These are phyloP conservation scores for Microcos paniculata DNA, from an alignment of 345 rosid genomes.

Conservation along the genomic window DNA sequence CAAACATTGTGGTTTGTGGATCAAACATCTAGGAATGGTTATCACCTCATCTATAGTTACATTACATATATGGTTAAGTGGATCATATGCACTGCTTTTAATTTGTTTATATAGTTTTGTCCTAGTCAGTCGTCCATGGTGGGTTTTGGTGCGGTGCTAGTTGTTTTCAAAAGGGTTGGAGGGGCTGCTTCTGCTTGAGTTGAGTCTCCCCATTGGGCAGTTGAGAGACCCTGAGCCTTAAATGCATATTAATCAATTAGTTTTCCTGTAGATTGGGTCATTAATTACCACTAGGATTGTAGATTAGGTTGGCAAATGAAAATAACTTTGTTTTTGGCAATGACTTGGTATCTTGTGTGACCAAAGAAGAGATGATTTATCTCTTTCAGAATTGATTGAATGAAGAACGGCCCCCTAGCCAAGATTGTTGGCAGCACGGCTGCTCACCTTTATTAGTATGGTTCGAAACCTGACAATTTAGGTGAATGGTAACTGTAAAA, in stretches of 20 bases:
- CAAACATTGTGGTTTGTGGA: background rate
- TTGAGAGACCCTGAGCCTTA: background rate
- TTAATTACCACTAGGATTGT: no score
- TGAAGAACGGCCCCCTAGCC: no score
- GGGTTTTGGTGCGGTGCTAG: background rate
- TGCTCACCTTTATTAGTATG: no score
- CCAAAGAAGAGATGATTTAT: background rate
- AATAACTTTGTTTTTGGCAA: background rate
- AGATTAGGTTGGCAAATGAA: background rate
- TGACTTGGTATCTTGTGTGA: background rate
- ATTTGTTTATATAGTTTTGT: background rate
- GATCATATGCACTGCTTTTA: background rate
- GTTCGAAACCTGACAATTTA: no score
- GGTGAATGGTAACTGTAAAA: no score
- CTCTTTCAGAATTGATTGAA: background rate
- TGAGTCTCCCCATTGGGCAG: background rate
- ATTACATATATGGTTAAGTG: background rate
- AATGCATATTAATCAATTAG: background rate
- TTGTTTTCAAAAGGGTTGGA: constrained; percentile 1
- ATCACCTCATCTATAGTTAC: background rate
- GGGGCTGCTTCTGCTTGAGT: no score
- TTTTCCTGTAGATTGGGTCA: background rate
- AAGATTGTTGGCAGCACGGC: no score
- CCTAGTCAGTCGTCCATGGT: background rate
- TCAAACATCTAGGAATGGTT: background rate